Base-by-base conservation (phyloP, 495 filamentous ascomycete genomes). In the Penicillium coffeae region DNA sequence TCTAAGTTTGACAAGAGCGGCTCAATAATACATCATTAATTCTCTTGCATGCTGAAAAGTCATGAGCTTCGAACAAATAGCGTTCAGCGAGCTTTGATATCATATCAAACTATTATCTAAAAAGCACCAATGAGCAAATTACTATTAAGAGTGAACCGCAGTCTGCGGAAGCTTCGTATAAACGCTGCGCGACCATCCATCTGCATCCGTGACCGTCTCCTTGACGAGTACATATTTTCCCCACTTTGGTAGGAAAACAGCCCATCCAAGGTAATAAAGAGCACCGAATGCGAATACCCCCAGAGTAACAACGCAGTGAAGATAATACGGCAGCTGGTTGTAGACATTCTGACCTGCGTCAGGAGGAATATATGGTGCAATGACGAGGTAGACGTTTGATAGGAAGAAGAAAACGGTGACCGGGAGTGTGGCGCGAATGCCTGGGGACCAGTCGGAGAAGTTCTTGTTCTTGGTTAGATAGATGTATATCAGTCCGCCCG, bases 311-410 rank as follows among this genome's bases (percentile, higher is more conserved):
- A 80, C 80, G 22, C 71, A 76, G 54, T 85, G 83, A 12, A 84
- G 78, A 21, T 78, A 83, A 51, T 85, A 85, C 59, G 81, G 84
- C 41, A 87, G 80, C 27, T 74, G 74, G 2, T 85, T 71, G 45
- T 81, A 77, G 3, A 83, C 82, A 18, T 68, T 79, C n/a, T 75
- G 68, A 3, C 77, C 82, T 0, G 64, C 75, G 9, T 69, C 72
- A 0, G 83, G 83, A 3, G 83, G 82, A 33, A 81, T 80, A 72
- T 83, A 88, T 4, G 83, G 83, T 51, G 82, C 82, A 15, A 82
- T 64, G 6, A 84, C 64, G 37, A 83, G 63, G 59, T 82, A 86
- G 2, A 82, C 37, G 22, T 84, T 76, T 3, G 81, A 72, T 8
- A 80, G 51, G 44, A 81, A 75, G 55, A 75, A 79, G 34, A 86